Percentiles rank a stretch among this genome's conserved stretches.
Conservation (phyloP, 345 rosid genomes). For the Rhizophora mangle region DNA sequence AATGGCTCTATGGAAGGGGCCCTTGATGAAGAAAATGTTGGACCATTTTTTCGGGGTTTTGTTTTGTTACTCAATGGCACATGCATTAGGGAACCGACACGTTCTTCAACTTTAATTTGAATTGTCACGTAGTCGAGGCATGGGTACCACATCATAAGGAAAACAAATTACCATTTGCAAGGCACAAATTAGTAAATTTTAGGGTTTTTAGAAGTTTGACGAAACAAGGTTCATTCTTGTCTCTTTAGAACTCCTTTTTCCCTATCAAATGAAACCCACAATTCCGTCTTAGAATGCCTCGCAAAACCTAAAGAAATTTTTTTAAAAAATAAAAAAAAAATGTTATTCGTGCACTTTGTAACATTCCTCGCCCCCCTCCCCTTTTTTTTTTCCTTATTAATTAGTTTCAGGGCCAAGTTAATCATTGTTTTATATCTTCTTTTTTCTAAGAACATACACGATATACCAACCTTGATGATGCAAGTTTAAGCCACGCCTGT, state of each 20-base stretch:
- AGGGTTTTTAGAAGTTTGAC: constrained; percentile 3
- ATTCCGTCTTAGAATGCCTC: constrained; percentile 16
- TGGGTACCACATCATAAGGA: constrained; percentile 34
- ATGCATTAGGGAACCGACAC: constrained; percentile 27
- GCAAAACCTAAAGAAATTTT: background rate
- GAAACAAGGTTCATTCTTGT: constrained; percentile 14
- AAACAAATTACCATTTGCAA: background rate
- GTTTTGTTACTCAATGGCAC: constrained; percentile 3
- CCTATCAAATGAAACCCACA: constrained; percentile 7
- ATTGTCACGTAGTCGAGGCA: constrained; percentile 17
- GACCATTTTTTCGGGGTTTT: constrained; percentile 16
- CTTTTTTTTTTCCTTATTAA: background rate
- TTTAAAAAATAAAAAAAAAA: background rate
- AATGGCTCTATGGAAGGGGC: constrained; percentile 21
- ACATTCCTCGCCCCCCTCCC: background rate
- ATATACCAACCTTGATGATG: constrained; percentile 10
- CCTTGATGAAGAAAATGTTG: constrained; percentile 15
- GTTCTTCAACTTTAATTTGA: constrained; percentile 5
- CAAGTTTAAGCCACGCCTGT: constrained; percentile 27
- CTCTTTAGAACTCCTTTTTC: constrained; percentile 6
- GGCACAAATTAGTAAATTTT: constrained; percentile 18
- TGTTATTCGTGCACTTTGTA: constrained; percentile 14
- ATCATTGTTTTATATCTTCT: background rate
- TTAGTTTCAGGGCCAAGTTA: constrained; percentile 12
- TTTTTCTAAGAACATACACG: background rate